Conservation (phyloP, 768 basidiomycete genomes). For the Boletus patriciae region DNA sequence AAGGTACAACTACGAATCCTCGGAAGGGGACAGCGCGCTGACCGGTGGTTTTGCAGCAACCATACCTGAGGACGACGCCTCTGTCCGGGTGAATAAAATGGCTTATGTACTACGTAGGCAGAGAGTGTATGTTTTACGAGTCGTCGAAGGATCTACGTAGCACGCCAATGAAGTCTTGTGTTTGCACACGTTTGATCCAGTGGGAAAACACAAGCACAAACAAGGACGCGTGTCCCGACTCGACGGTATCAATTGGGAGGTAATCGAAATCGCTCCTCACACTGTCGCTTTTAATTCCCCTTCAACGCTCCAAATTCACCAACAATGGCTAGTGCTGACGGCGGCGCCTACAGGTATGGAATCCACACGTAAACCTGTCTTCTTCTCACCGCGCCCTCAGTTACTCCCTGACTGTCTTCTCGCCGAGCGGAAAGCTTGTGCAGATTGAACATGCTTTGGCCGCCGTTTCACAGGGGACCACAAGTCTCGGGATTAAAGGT, state of each 20-base stretch:
- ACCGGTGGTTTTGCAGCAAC: conserved; percentile 41
- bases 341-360: conserved; percentile 72
- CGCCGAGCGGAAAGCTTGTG: conserved; percentile 96
- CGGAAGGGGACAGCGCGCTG: not conserved
- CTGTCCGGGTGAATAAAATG: conserved; percentile 25
- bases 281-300: conserved; percentile 22
- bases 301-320: conserved; percentile 13
- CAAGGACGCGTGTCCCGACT: conserved; percentile 31
- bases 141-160: too few species aligned
- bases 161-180: not conserved
- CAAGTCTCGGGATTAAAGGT: conserved; percentile 99
- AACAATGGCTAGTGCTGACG: conserved; percentile 77
- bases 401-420: conserved; percentile 99
- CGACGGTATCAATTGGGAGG: conserved; percentile 19
- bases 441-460: conserved; percentile 99
- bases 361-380: conserved; percentile 18
- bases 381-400: conserved; percentile 43
- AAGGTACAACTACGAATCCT: conserved; percentile 49
- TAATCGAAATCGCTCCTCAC: conserved; percentile 19
- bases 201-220: conserved; percentile 25
- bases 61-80: conserved; percentile 86
- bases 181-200: conserved; percentile 23
- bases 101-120: not conserved
- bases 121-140: not conserved
- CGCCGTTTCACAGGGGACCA: conserved; percentile 92